Conservation (phyloP, 768 basidiomycete genomes). For the Gloeophyllum trabeum region DNA sequence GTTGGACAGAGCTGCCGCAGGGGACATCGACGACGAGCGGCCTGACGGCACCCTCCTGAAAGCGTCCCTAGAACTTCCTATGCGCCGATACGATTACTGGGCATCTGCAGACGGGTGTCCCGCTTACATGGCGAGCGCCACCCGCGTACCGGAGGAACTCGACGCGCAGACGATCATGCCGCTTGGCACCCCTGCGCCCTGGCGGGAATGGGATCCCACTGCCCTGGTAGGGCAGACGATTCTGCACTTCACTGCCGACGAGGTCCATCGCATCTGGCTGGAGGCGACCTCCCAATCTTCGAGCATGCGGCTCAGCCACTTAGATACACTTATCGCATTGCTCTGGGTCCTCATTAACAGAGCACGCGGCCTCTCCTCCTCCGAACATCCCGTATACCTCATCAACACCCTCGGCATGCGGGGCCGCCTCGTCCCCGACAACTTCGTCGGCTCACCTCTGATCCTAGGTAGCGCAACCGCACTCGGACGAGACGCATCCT, state of each 20-base stretch:
- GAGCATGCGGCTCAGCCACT: conserved; percentile 16
- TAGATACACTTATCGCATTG: conserved; percentile 25
- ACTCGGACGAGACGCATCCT: conserved; percentile 3
- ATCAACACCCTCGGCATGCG: conserved; percentile 18
- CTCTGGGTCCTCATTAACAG: conserved; percentile 23
- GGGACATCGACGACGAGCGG: conserved; percentile 16
- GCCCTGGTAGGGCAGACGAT: too few species aligned
- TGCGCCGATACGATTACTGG: too few species aligned
- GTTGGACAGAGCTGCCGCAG: conserved; percentile 18
- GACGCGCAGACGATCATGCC: too few species aligned
- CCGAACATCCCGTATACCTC: conserved; percentile 13
- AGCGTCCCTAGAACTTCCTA: too few species aligned
- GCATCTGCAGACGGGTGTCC: too few species aligned
- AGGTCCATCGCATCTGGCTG: conserved; percentile 21
- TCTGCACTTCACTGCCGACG: too few species aligned
- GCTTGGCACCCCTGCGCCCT: too few species aligned
- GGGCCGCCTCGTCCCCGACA: conserved; percentile 14
- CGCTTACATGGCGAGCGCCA: too few species aligned
- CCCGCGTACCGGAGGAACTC: too few species aligned
- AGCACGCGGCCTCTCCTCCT: conserved; percentile 14
- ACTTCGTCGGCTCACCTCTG: conserved; percentile 23
- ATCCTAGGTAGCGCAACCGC: conserved; percentile 15
- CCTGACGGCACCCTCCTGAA: conserved; percentile 15
- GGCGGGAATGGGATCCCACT: too few species aligned
- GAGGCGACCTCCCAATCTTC: conserved; percentile 8